These are phyloP conservation scores for Populus alba DNA, from an alignment of 345 rosid genomes.

Conservation along the genomic window DNA sequence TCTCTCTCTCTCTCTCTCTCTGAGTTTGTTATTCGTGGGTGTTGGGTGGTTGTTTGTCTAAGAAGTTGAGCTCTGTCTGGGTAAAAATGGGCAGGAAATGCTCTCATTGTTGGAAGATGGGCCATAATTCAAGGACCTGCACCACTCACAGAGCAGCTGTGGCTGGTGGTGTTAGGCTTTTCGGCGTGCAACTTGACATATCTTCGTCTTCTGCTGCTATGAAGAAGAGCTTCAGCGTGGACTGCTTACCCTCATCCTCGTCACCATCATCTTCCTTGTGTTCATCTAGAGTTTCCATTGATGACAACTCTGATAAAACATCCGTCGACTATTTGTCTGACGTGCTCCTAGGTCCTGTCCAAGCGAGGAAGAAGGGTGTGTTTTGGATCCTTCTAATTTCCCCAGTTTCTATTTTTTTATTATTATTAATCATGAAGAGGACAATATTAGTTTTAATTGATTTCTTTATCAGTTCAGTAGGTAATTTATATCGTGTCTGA, in stretches of 20 bases:
- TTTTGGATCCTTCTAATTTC: neutral
- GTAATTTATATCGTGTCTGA: too few relatives aligned
- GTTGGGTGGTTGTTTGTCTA: constrained; percentile 10
- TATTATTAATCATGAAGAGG: too few relatives aligned
- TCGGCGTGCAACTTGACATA: constrained; percentile 53
- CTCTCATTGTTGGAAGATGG: constrained; percentile 63
- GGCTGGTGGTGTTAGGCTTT: constrained; percentile 38
- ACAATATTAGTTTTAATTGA: too few relatives aligned
- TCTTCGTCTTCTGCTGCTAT: constrained; percentile 18
- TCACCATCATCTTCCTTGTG: constrained; percentile 32
- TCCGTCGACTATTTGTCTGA: constrained; percentile 43
- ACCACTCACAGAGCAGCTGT: constrained; percentile 16
- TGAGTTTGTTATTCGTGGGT: constrained; percentile 9
- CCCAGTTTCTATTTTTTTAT: neutral
- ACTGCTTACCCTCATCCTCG: constrained; percentile 35
- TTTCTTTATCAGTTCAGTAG: too few relatives aligned
- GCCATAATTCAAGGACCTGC: constrained; percentile 70
- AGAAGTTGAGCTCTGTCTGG: constrained; percentile 25
- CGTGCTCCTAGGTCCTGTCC: constrained; percentile 32
- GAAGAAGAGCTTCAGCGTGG: constrained; percentile 59
- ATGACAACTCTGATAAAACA: constrained; percentile 31
- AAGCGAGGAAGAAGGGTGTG: constrained; percentile 51
- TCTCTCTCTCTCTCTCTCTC: constrained; percentile 13
- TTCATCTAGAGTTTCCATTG: constrained; percentile 31
- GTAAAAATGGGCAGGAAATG: constrained; percentile 64